phyloP scores from a whole-genome alignment of 371 early-diverging fungal genomes.

The Nematocida parisii region DNA sequence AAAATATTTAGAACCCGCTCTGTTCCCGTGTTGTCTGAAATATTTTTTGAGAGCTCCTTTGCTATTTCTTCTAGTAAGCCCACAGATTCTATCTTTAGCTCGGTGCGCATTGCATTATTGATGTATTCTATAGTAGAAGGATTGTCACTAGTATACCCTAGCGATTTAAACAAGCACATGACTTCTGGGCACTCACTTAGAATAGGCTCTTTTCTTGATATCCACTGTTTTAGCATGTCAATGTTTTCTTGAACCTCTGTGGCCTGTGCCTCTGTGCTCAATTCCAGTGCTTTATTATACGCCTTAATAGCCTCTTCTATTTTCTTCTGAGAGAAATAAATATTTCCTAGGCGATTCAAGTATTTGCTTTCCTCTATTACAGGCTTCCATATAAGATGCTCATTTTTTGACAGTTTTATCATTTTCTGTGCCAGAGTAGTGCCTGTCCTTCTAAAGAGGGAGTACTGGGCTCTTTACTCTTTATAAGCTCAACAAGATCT shows the following conservation, averaged over 20 bases:
- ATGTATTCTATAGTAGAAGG: slow-evolving; percentile 21
- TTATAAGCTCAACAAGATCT: slow-evolving; percentile 41
- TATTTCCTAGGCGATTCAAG: slow-evolving; percentile 26
- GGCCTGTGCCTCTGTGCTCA: background rate
- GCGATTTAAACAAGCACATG: slow-evolving; percentile 8
- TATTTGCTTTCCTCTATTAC: slow-evolving; percentile 21
- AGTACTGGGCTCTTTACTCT: slow-evolving; percentile 14
- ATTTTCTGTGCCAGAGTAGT: slow-evolving; percentile 19
- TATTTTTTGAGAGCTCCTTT: background rate
- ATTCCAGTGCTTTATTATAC: slow-evolving; percentile 14
- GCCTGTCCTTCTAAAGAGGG: background rate
- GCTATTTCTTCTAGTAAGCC: slow-evolving; percentile 25
- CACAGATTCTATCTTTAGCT: background rate
- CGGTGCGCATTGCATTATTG: background rate
- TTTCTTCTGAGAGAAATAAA: slow-evolving; percentile 32
- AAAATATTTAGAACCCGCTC: slow-evolving; percentile 30
- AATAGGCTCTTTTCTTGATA: background rate
- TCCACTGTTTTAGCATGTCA: slow-evolving; percentile 17
- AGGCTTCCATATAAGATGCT: slow-evolving; percentile 12
- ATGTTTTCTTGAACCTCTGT: slow-evolving; percentile 15
- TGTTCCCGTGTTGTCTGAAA: background rate
- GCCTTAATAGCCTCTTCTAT: slow-evolving; percentile 13
- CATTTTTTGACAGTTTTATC: slow-evolving; percentile 19
- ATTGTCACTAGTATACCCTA: background rate
- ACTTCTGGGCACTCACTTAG: slow-evolving; percentile 15